Base-by-base conservation (phyloP, 2,329 filamentous ascomycete genomes). In the Aaosphaeria arxii region DNA sequence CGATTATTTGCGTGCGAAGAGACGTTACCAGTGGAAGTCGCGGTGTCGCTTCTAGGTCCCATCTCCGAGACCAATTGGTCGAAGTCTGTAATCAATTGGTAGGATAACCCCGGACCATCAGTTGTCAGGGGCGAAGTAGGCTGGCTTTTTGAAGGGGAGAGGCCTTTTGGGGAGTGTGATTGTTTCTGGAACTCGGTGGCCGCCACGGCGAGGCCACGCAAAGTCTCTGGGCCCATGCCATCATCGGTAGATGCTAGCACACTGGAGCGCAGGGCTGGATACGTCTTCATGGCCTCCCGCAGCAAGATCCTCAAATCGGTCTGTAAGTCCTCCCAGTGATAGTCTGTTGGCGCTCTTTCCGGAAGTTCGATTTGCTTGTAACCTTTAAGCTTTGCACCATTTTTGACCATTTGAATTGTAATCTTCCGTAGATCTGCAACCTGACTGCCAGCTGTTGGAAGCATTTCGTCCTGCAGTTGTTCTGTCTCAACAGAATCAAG, bases 361-460 rank as follows among this genome's bases (percentile, higher is more conserved):
- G 40, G 17, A 55, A 50, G 11, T 46, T 46, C 2, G 29, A 43
- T n/a, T 47, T 24, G 29, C 45, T 33, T 39, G n/a, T 32, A 50
- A 42, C 7, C 49, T 7, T 48, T 30, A 11, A 69, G 55, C 31
- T 63, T 63, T 44, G 52, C 67, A 29, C 83, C 84, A 52, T 88
- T 86, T 60, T 82, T 86, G 30, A 84, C 88, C 55, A 86, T 87
- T 62, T 88, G 87, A n/a, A 82, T 81, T 32, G 77, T 80, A 36
- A 80, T 79, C 4, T 80, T 81, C 5, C 49, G 53, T 6, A 68
- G 54, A 11, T 54, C 24, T 3, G 53, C 11, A 17, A 28, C 7
- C 11, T 28, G 54, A 6, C 57, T 48, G 40, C 38, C 43, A 2
- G 46, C 36, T 11, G 33, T 47, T 5, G 55, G 54, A 7, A 55